phyloP scores from a whole-genome alignment of 345 rosid species.

The Bruguiera parviflora region DNA sequence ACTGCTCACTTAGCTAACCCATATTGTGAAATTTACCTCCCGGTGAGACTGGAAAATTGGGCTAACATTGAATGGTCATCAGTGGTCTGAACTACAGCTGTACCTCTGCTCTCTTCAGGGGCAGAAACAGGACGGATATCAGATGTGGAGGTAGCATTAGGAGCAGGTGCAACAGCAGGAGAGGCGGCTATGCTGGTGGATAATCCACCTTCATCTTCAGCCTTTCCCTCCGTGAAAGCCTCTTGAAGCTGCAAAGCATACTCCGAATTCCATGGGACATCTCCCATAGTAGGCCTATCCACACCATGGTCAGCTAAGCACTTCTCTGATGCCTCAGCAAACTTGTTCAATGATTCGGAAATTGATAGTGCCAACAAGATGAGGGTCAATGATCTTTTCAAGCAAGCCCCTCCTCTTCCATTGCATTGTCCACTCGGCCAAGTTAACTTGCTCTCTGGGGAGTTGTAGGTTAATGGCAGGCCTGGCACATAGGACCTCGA shows the following conservation, averaged over 20 bases:
- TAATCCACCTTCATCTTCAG: neutral
- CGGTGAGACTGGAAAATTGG: neutral
- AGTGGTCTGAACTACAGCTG: neutral
- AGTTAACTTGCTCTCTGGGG: conserved; percentile 8
- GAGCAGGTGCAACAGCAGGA: neutral
- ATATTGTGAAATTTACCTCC: neutral
- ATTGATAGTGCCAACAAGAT: conserved; percentile 2
- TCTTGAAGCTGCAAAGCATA: conserved; percentile 6
- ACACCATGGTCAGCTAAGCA: conserved; percentile 13
- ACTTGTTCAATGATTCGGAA: conserved; percentile 6
- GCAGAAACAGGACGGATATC: neutral
- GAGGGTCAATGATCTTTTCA: conserved; percentile 8
- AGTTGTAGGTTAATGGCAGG: conserved; percentile 3
- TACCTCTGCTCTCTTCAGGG: neutral
- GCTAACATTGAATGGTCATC: neutral
- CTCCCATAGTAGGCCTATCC: conserved; percentile 12
- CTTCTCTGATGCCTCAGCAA: conserved; percentile 13
- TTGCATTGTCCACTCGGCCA: conserved; percentile 13
- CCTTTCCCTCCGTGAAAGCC: conserved; percentile 1
- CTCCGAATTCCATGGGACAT: conserved; percentile 12
- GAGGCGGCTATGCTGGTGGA: neutral
- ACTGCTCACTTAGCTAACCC: too few relatives aligned
- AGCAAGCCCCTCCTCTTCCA: conserved; percentile 13
- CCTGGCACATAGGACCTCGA: conserved; percentile 8
- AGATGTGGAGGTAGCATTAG: neutral